These are phyloP conservation scores for Calonectria crousiana DNA, from an alignment of 2,329 filamentous ascomycete genomes.

Conservation along the genomic window DNA sequence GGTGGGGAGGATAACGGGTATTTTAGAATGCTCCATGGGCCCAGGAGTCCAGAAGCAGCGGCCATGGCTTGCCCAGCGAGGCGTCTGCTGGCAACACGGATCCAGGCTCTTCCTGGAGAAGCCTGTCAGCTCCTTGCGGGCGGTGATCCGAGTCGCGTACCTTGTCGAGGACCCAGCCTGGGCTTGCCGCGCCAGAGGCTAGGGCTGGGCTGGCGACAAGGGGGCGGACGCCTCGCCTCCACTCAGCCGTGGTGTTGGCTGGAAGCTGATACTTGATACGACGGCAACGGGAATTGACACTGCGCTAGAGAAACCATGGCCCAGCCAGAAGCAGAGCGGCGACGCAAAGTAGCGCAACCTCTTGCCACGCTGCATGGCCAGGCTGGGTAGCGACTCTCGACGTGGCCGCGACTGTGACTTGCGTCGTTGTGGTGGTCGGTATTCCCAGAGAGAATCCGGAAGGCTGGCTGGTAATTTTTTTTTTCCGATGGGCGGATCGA, in stretches of 20 bases:
- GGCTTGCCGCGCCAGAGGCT: constrained; percentile 17
- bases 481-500: neutral
- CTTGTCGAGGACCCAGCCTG: constrained; percentile 17
- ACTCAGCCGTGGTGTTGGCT: constrained; percentile 12
- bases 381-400: neutral
- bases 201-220: constrained; percentile 1
- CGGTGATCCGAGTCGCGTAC: constrained; percentile 38
- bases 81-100: constrained; percentile 15
- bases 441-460: neutral
- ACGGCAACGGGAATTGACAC: constrained; percentile 9
- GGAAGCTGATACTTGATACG: constrained; percentile 17
- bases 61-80: constrained; percentile 12
- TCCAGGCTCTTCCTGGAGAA: constrained; percentile 33
- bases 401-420: neutral
- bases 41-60: neutral
- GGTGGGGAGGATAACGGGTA: constrained; percentile 14
- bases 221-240: constrained; percentile 15
- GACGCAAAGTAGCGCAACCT: neutral
- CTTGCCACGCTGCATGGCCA: neutral
- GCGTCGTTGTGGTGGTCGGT: neutral
- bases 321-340: neutral
- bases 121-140: constrained; percentile 32
- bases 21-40: neutral
- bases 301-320: constrained; percentile 17
- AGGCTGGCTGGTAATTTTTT: neutral